These are phyloP conservation scores for Coemansia sp. DNA, from an alignment of 371 early-diverging fungal genomes.

Conservation along the genomic window DNA sequence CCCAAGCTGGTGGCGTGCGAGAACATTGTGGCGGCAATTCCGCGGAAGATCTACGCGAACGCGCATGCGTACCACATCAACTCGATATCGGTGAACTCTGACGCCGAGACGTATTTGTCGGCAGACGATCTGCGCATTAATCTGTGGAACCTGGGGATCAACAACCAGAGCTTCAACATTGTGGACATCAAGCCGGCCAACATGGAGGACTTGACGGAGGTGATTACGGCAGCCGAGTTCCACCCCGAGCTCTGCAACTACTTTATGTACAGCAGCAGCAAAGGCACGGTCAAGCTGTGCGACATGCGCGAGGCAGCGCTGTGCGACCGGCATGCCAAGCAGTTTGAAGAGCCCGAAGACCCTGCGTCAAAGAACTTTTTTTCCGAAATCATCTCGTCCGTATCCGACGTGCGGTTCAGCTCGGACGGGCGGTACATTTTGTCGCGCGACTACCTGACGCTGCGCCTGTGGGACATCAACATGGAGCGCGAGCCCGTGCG, in stretches of 20 bases:
- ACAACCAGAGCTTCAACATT: constrained; percentile 96
- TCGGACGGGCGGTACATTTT: constrained; percentile 94
- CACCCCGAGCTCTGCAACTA: constrained; percentile 93
- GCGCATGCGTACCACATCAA: constrained; percentile 99
- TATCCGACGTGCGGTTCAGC: constrained; percentile 94
- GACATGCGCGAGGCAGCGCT: constrained; percentile 96
- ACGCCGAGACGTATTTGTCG: constrained; percentile 94
- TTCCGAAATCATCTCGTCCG: constrained; percentile 96
- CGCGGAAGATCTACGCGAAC: constrained; percentile 93
- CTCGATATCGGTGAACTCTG: constrained; percentile 97
- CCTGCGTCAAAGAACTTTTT: constrained; percentile 92
- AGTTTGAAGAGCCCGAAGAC: constrained; percentile 94
- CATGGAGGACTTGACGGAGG: constrained; percentile 98
- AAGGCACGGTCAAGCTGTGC: constrained; percentile 94
- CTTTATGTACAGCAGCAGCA: constrained; percentile 98
- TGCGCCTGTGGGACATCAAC: constrained; percentile 97
- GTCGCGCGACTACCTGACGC: constrained; percentile 92
- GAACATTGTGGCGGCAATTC: constrained; percentile 91
- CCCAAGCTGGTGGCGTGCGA: constrained; percentile 92
- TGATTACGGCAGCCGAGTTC: constrained; percentile 98
- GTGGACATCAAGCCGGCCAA: constrained; percentile 99
- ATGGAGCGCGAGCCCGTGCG: constrained; percentile 92
- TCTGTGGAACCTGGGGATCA: constrained; percentile 95
- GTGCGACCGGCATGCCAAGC: constrained; percentile 92
- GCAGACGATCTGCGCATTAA: constrained; percentile 98